phyloP scores from a whole-genome alignment of 2,329 filamentous ascomycete genomes.

The Claviceps maximensis region DNA sequence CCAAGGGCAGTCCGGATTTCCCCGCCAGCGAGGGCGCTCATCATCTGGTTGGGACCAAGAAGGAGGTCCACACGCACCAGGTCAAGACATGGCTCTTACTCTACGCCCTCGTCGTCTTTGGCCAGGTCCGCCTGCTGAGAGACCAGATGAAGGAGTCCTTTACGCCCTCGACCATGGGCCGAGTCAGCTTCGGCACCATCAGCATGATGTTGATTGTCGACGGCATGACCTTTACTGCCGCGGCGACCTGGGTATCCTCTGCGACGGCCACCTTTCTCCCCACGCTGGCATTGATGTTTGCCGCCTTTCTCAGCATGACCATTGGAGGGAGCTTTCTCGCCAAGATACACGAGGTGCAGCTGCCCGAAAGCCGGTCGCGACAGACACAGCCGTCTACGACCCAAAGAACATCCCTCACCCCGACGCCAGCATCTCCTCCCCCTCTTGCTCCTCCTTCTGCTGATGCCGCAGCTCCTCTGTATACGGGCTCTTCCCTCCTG shows the following conservation, averaged over 20 bases:
- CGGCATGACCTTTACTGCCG: constrained; percentile 43
- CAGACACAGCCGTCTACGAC: constrained; percentile 18
- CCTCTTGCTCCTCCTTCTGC: constrained; percentile 5
- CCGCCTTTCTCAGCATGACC: constrained; percentile 40
- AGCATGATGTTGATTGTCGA: constrained; percentile 51
- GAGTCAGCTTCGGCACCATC: constrained; percentile 51
- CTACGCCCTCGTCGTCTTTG: constrained; percentile 42
- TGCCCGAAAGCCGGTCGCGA: constrained; percentile 39
- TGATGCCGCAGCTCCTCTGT: constrained; percentile 10
- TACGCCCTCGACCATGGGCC: constrained; percentile 53
- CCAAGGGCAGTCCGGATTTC: constrained; percentile 47
- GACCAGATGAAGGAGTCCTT: constrained; percentile 52
- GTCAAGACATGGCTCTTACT: constrained; percentile 46
- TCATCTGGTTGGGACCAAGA: constrained; percentile 46
- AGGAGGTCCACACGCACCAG: constrained; percentile 42
- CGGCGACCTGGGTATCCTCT: constrained; percentile 42
- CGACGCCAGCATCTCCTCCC: neutral
- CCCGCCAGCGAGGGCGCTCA: constrained; percentile 38
- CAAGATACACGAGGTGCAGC: constrained; percentile 47
- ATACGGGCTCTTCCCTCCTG: constrained; percentile 14
- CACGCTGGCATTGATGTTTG: constrained; percentile 38
- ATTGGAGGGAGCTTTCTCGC: constrained; percentile 45
- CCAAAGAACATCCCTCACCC: neutral
- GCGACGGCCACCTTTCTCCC: constrained; percentile 43
- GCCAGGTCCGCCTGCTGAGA: constrained; percentile 49